Conservation (phyloP, 2,329 filamentous ascomycete species). For the Pleoardoris graminearum region DNA sequence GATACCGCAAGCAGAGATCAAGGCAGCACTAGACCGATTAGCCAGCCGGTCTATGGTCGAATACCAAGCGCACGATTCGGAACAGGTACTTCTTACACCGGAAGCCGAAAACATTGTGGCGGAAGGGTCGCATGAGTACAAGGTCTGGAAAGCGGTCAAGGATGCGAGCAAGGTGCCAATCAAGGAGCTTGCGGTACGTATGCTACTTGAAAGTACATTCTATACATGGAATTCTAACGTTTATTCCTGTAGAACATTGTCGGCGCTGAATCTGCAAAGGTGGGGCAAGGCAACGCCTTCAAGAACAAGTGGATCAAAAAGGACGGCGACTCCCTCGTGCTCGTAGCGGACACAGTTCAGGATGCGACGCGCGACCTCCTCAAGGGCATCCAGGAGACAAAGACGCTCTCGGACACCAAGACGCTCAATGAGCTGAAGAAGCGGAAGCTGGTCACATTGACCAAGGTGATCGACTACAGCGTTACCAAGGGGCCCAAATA, state of each 20-base stretch:
- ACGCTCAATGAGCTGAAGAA: constrained; percentile 82
- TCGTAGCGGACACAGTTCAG: constrained; percentile 70
- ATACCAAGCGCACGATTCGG: constrained; percentile 80
- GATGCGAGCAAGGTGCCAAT: constrained; percentile 50
- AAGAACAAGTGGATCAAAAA: constrained; percentile 72
- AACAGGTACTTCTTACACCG: constrained; percentile 74
- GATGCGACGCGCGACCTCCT: constrained; percentile 80
- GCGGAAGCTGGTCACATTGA: constrained; percentile 81
- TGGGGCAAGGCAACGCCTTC: constrained; percentile 95
- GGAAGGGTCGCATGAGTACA: constrained; percentile 56
- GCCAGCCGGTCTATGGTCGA: constrained; percentile 81
- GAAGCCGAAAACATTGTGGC: constrained; percentile 76
- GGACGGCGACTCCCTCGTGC: constrained; percentile 57
- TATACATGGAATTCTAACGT: constrained; percentile 22
- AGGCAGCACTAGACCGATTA: constrained; percentile 85
- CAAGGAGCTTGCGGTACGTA: constrained; percentile 52
- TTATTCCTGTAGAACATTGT: constrained; percentile 59
- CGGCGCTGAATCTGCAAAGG: constrained; percentile 74
- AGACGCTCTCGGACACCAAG: constrained; percentile 73
- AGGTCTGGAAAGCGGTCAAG: constrained; percentile 55
- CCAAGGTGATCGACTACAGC: constrained; percentile 84
- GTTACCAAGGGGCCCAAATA: constrained; percentile 86
- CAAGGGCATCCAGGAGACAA: constrained; percentile 69
- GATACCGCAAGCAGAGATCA: constrained; percentile 60
- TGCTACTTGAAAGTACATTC: background rate